Evolutionary conservation across 371 early-diverging fungal genomes (phyloP).

Genomic region (Scutellospora calospora): DNA sequence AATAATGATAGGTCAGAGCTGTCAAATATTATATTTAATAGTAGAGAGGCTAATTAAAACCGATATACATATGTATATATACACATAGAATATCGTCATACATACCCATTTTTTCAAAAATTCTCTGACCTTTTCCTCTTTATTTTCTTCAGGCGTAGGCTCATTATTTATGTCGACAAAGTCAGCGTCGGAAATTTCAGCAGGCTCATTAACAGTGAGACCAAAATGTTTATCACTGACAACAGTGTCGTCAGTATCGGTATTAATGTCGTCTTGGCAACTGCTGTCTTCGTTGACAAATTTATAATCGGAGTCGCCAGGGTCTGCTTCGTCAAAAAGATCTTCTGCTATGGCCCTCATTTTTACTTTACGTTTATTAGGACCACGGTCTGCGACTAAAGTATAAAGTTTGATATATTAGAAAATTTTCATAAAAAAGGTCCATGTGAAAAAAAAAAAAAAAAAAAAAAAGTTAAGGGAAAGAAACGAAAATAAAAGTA

Average conservation of each 20-base stretch:
- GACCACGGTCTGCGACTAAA: conserved; percentile 16
- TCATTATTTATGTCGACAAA: neutral
- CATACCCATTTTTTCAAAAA: neutral
- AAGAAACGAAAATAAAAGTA: neutral
- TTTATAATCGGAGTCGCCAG: conserved; percentile 2
- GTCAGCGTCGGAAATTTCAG: neutral
- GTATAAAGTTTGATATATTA: neutral
- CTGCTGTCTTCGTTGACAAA: neutral
- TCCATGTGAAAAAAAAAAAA: neutral
- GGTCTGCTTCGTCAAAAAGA: neutral
- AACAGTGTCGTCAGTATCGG: neutral
- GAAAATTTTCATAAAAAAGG: neutral
- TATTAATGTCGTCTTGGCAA: neutral
- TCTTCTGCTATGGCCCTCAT: neutral
- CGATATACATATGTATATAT: too few species aligned
- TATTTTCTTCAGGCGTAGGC: neutral
- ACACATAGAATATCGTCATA: too few species aligned
- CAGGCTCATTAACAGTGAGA: neutral
- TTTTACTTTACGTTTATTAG: conserved; percentile 17
- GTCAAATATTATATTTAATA: neutral
- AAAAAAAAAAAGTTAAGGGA: neutral
- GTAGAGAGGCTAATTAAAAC: too few species aligned
- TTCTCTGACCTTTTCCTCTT: neutral
- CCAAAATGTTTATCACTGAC: neutral
- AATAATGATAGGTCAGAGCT: neutral